phyloP scores from a whole-genome alignment of 257 asterid genomes.

The Pogostemon cablin region DNA sequence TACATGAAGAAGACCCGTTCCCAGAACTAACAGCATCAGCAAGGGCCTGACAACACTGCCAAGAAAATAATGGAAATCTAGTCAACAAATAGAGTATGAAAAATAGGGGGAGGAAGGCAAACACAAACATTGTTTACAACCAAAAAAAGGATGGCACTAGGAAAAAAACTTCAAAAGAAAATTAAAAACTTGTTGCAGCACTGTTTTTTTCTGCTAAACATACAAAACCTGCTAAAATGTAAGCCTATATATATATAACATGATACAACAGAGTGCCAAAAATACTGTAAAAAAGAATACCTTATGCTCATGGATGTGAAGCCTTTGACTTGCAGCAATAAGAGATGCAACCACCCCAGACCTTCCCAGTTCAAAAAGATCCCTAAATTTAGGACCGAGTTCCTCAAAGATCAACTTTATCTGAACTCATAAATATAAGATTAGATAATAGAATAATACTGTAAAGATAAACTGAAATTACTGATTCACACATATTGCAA shows the following conservation, averaged over 20 bases:
- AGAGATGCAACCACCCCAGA: slow-evolving; percentile 93
- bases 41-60: slow-evolving; percentile 88
- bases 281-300: slow-evolving; percentile 32
- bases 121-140: neutral
- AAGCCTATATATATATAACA: neutral
- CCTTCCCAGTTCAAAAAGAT: slow-evolving; percentile 80
- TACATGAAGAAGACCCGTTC: slow-evolving; percentile 62
- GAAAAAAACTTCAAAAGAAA: neutral
- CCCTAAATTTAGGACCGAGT: slow-evolving; percentile 65
- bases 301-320: slow-evolving; percentile 64
- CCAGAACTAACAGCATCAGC: slow-evolving; percentile 67
- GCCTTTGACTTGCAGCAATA: slow-evolving; percentile 82
- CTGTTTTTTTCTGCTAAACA: neutral
- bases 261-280: slow-evolving; percentile 20
- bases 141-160: neutral
- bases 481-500: neutral
- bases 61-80: slow-evolving; percentile 27
- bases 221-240: neutral
- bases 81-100: slow-evolving; percentile 26
- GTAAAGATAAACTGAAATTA: slow-evolving; percentile 15
- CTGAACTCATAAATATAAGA: slow-evolving; percentile 43
- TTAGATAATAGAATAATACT: slow-evolving; percentile 32
- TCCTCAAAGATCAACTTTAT: slow-evolving; percentile 75
- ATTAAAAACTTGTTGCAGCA: neutral
- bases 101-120: neutral